Percentiles rank a stretch among this genome's conserved stretches.
Conservation (phyloP, 1,284 basidiomycete species). For the Ustilago hordei region DNA sequence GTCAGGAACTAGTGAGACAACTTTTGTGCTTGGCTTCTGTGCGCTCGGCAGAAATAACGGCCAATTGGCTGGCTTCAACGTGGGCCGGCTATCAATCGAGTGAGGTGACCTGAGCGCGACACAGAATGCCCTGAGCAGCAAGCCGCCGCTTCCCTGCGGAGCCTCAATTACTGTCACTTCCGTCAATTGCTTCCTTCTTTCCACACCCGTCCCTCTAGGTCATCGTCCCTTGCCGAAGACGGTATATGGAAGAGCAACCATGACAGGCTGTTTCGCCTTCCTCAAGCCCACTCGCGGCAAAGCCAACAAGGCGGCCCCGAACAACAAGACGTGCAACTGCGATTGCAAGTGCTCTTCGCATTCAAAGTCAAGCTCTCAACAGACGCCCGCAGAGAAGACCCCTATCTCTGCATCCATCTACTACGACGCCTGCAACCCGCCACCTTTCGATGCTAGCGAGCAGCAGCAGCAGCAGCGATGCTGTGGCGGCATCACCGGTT, state of each 20-base stretch:
- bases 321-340: conserved; percentile 18
- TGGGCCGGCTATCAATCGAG: no score
- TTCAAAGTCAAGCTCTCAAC: not conserved
- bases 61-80: no score
- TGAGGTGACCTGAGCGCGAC: no score
- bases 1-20: no score
- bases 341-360: conserved; percentile 20
- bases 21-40: no score
- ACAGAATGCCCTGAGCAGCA: no score
- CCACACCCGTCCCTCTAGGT: not conserved
- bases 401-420: conserved; percentile 37
- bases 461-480: conserved; percentile 28
- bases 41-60: no score
- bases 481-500: conserved; percentile 28
- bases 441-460: conserved; percentile 21
- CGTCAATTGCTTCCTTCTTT: conserved; percentile 3
- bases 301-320: conserved; percentile 7
- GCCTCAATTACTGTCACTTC: conserved; percentile 6
- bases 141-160: not conserved
- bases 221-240: not conserved
- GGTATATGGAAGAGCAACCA: conserved; percentile 4
- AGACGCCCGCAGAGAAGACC: conserved; percentile 19
- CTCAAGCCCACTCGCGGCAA: conserved; percentile 35
- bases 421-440: conserved; percentile 50
- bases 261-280: conserved; percentile 43